Percentiles rank a stretch among this genome's conserved stretches.
Evolutionary conservation across 140 eudicot species (phyloP).

Genomic region (Bidens hawaiensis): DNA sequence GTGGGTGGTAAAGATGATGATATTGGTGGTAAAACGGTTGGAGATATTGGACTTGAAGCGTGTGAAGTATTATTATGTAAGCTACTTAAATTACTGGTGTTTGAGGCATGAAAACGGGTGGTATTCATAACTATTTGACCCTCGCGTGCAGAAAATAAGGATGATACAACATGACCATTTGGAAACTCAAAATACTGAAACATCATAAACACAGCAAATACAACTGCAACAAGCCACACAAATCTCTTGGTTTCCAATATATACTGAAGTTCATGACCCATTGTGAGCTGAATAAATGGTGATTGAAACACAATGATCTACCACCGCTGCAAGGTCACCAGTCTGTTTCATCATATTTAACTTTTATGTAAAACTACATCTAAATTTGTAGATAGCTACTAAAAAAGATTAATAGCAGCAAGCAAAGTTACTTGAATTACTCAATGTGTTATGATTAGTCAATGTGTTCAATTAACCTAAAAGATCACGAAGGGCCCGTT

Average conservation of each 20-base stretch:
- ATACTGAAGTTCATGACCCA: constrained; percentile 42
- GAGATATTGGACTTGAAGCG: constrained; percentile 13
- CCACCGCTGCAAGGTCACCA: constrained; percentile 27
- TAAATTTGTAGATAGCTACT: no score
- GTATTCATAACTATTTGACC: constrained; percentile 12
- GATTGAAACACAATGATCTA: constrained; percentile 14
- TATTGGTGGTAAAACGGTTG: constrained; percentile 21
- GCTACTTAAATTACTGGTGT: constrained; percentile 5
- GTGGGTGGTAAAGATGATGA: constrained; percentile 21
- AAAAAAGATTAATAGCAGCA: no score
- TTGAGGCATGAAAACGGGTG: constrained; percentile 16
- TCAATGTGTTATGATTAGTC: constrained; percentile 8
- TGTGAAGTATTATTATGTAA: constrained; percentile 10
- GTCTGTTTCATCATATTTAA: constrained; percentile 5
- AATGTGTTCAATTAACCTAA: not conserved
- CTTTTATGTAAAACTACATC: not conserved
- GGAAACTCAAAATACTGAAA: constrained; percentile 75
- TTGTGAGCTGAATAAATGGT: constrained; percentile 13
- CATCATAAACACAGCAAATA: constrained; percentile 46
- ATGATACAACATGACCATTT: constrained; percentile 47
- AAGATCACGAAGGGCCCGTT: no score
- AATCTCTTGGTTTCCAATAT: constrained; percentile 50
- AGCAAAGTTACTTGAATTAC: no score
- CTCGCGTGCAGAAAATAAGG: constrained; percentile 40
- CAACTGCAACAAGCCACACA: constrained; percentile 45